Percentiles rank a stretch among this genome's conserved stretches.
Evolutionary conservation across 2,329 filamentous ascomycete genomes (phyloP).

Genomic region (Stagonosporopsis cucurbitacearum): DNA sequence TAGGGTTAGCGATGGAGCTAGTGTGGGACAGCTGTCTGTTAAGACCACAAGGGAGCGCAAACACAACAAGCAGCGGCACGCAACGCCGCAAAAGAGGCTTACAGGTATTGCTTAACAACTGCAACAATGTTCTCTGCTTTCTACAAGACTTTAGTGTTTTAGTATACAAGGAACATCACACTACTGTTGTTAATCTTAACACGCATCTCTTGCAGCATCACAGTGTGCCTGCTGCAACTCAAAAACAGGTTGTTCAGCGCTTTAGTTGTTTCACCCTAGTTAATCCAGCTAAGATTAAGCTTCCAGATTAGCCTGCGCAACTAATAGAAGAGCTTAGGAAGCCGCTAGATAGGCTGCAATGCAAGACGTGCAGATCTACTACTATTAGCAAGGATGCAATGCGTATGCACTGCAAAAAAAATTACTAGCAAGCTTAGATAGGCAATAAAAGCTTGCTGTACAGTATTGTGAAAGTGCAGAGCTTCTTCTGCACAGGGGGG

Average conservation of each 20-base stretch:
- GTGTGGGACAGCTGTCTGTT: conserved; percentile 1
- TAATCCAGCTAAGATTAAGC: background rate
- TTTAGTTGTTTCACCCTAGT: background rate
- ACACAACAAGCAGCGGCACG: background rate
- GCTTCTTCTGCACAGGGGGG: background rate
- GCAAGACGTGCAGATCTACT: background rate
- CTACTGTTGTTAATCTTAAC: background rate
- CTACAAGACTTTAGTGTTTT: conserved; percentile 1
- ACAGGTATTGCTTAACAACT: conserved; percentile 1
- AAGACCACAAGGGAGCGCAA: conserved; percentile 3
- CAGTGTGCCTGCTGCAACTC: background rate
- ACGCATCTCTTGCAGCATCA: background rate
- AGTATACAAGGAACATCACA: background rate
- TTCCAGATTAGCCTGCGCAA: background rate
- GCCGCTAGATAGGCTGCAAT: background rate
- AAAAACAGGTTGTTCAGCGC: background rate
- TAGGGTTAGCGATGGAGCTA: conserved; percentile 5
- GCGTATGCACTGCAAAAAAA: background rate
- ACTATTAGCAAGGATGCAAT: background rate
- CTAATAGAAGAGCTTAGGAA: background rate
- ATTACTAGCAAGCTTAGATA: background rate
- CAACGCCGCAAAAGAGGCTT: conserved; percentile 4
- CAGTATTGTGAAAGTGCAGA: background rate
- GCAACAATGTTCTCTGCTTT: conserved; percentile 1
- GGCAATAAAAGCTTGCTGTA: background rate